Conservation (phyloP, 108 stramenopile genomes). For the Cyclotella baltica region DNA sequence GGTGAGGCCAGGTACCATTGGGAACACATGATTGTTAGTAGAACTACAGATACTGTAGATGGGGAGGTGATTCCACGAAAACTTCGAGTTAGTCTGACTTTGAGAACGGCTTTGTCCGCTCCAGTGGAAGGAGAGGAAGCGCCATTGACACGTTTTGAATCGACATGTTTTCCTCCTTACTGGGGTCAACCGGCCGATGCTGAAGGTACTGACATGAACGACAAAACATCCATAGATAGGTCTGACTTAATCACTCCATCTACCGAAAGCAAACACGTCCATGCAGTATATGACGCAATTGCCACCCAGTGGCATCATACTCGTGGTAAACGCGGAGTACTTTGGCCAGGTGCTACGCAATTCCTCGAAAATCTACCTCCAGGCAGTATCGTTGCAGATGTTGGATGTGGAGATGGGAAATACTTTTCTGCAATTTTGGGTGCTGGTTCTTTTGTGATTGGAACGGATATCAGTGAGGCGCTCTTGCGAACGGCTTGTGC, state of each 20-base stretch:
- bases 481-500: slow-evolving; percentile 35
- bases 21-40: slow-evolving; percentile 89
- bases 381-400: slow-evolving; percentile 93
- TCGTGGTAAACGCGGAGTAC: slow-evolving; percentile 91
- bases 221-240: slow-evolving; percentile 9
- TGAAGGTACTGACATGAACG: not conserved
- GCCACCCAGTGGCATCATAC: slow-evolving; percentile 98
- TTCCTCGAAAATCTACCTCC: slow-evolving; percentile 80
- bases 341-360: slow-evolving; percentile 95
- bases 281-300: slow-evolving; percentile 96
- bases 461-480: slow-evolving; percentile 89
- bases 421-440: slow-evolving; percentile 84
- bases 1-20: slow-evolving; percentile 84
- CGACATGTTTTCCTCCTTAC: slow-evolving; percentile 64
- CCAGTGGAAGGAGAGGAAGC: slow-evolving; percentile 29
- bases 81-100: slow-evolving; percentile 81
- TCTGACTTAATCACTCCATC: slow-evolving; percentile 72
- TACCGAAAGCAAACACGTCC: slow-evolving; percentile 93
- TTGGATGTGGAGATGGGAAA: slow-evolving; percentile 98
- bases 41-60: slow-evolving; percentile 83
- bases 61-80: slow-evolving; percentile 71
- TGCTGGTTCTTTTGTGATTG: slow-evolving; percentile 87
- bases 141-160: slow-evolving; percentile 65
- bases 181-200: slow-evolving; percentile 59
- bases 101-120: slow-evolving; percentile 75